These are phyloP conservation scores for Hymenoscyphus albidus DNA, from an alignment of 2,329 filamentous ascomycete species.

Conservation along the genomic window DNA sequence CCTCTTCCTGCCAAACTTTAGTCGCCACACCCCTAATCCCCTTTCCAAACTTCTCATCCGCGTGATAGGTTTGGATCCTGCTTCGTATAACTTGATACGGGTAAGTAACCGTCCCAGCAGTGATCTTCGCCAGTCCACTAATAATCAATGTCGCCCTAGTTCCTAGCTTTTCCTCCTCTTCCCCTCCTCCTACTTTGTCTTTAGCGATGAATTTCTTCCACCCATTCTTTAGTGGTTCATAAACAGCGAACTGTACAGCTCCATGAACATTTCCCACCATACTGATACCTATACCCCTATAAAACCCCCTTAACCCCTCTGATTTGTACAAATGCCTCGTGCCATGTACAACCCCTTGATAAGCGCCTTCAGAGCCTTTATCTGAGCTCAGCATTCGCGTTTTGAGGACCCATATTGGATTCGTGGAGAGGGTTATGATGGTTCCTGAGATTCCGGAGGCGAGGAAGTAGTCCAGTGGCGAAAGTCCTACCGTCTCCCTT, in stretches of 20 bases:
- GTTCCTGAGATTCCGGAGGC: constrained; percentile 69
- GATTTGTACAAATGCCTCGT: constrained; percentile 59
- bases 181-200: constrained; percentile 22
- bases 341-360: constrained; percentile 72
- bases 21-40: constrained; percentile 65
- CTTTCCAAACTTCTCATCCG: constrained; percentile 67
- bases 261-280: constrained; percentile 87
- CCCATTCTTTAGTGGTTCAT: constrained; percentile 64
- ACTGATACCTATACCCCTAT: constrained; percentile 78
- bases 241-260: constrained; percentile 92
- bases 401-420: constrained; percentile 97
- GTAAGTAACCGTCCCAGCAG: constrained; percentile 87
- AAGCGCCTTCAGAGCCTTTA: constrained; percentile 69
- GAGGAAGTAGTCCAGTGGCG: constrained; percentile 67
- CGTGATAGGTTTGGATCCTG: constrained; percentile 84
- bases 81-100: constrained; percentile 91
- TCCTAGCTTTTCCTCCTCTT: constrained; percentile 31
- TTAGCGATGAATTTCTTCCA: constrained; percentile 50
- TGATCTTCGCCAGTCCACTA: constrained; percentile 76
- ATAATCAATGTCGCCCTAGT: constrained; percentile 65
- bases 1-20: constrained; percentile 77
- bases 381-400: constrained; percentile 93
- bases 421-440: constrained; percentile 77
- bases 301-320: constrained; percentile 79
- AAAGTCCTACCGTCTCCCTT: constrained; percentile 13